Evolutionary conservation across 2,329 filamentous ascomycete species (phyloP).

Genomic region (Monosporascus sp.): DNA sequence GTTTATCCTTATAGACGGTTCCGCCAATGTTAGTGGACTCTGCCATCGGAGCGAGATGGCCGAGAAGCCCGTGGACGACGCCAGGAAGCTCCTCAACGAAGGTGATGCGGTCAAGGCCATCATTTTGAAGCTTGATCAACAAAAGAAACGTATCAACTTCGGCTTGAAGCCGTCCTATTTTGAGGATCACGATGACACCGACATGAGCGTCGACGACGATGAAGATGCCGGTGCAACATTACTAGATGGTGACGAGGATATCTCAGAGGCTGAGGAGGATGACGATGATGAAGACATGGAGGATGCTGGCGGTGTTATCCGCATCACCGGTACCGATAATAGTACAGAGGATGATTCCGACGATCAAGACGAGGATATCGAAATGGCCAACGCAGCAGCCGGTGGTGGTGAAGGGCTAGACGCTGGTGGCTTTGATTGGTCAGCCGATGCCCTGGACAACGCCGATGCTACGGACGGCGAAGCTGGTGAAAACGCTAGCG

Average conservation of each 20-base stretch:
- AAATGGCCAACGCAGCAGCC: constrained; percentile 35
- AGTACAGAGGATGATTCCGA: constrained; percentile 35
- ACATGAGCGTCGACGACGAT: constrained; percentile 28
- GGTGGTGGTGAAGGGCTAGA: constrained; percentile 53
- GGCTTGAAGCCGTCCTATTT: constrained; percentile 93
- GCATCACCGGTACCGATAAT: constrained; percentile 41
- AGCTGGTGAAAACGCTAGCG: constrained; percentile 33
- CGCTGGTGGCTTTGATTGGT: constrained; percentile 83
- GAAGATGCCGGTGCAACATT: constrained; percentile 43
- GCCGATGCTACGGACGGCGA: constrained; percentile 46
- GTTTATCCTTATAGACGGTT: constrained; percentile 86
- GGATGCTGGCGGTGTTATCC: constrained; percentile 39
- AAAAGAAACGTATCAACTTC: constrained; percentile 78
- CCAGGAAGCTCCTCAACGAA: constrained; percentile 82
- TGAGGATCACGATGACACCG: constrained; percentile 45
- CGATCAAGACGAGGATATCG: constrained; percentile 35
- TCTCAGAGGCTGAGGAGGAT: constrained; percentile 34
- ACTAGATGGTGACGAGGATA: constrained; percentile 31
- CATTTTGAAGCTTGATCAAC: constrained; percentile 70
- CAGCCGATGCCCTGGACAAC: constrained; percentile 60
- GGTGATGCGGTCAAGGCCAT: constrained; percentile 93
- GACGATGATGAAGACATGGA: constrained; percentile 45
- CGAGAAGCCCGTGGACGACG: constrained; percentile 74
- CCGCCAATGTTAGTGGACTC: constrained; percentile 82
- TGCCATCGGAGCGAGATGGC: constrained; percentile 93